Base-by-base conservation (phyloP, 805 yeast genomes). In the Saccharomycopsis sp. region DNA sequence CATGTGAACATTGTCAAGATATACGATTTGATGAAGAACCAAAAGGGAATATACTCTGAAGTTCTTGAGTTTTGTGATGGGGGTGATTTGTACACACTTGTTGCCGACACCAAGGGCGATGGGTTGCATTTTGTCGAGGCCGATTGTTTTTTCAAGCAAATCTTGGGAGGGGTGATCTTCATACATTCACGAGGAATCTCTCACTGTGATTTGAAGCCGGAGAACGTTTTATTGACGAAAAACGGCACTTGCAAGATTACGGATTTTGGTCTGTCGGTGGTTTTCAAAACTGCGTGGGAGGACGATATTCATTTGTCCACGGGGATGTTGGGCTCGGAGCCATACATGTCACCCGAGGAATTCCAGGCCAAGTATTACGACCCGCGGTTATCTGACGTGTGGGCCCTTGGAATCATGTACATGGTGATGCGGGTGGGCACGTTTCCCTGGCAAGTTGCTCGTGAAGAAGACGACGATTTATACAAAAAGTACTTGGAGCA, bases 1-100 rank as follows among this genome's bases (percentile, higher is more conserved):
- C 92, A 70, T 64, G 75, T 71, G 55, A 86, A 85, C 59, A 76
- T 84, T 49, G 85, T 73, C 52, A 79, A 77, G 57, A 84, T 83
- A 6, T 74, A 75, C 51, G 96, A 83, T 60, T 68, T 88, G 38
- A 74, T 88, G 84, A 74, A 76, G 50, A 80, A 84, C 62, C 64
- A 80, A 50, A 61, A 75, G 53, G 73, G 86, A 58, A 69, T 81
- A 49, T 79, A 79, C 63, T 75, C 82, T 39, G 95, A 89, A 60
- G 86, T 92, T 40, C 87, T 92, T 96, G 98, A 92, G 62, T 89
- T 79, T 58, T 84, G 95, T 52, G 85, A 94, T 5, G 87, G 87
- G 48, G 94, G 94, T 43, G 94, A 82, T 56, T 62, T 82, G 21
- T 81, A 77, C 55, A 63, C 80, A 1, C 62, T 80, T 25, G 70